These are phyloP conservation scores for Trypanosoma avium DNA, from an alignment of 208 protist genomes.

Conservation along the genomic window DNA sequence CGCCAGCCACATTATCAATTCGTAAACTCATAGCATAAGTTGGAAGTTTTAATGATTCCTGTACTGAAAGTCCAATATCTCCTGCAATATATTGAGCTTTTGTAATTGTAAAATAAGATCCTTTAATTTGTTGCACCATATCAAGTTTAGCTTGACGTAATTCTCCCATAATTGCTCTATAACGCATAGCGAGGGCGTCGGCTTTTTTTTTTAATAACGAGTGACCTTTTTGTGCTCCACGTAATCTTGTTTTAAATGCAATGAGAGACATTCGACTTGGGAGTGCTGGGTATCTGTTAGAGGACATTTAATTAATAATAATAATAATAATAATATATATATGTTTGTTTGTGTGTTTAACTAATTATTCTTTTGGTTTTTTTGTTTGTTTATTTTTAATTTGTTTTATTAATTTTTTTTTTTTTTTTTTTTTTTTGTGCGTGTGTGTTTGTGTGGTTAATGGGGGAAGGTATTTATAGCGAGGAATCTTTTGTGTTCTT, in stretches of 20 bases:
- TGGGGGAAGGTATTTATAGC: no score
- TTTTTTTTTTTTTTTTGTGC: no score
- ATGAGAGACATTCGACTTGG: constrained; percentile 93
- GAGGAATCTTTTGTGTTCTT: no score
- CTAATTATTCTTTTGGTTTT: background rate
- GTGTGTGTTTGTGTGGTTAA: background rate
- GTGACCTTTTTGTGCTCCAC: constrained; percentile 98
- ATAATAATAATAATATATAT: constrained; percentile 1
- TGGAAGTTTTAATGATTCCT: constrained; percentile 92
- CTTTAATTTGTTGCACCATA: constrained; percentile 86
- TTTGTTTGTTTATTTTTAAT: no score
- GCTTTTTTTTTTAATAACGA: constrained; percentile 99
- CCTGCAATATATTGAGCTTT: constrained; percentile 96
- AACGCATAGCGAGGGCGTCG: constrained; percentile 98
- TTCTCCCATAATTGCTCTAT: constrained; percentile 94
- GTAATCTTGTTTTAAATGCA: constrained; percentile 93
- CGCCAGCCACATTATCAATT: constrained; percentile 98
- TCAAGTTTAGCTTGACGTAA: constrained; percentile 92
- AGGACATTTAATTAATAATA: constrained; percentile 52
- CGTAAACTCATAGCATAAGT: constrained; percentile 88
- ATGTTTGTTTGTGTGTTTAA: background rate
- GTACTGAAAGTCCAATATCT: constrained; percentile 94
- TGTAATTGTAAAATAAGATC: constrained; percentile 95
- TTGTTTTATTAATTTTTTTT: no score
- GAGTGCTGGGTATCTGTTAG: constrained; percentile 84